Percentiles rank a stretch among this genome's conserved stretches.
phyloP scores from a whole-genome alignment of 176 grass and related monocot genomes.

The Aegilops sharonensis region DNA sequence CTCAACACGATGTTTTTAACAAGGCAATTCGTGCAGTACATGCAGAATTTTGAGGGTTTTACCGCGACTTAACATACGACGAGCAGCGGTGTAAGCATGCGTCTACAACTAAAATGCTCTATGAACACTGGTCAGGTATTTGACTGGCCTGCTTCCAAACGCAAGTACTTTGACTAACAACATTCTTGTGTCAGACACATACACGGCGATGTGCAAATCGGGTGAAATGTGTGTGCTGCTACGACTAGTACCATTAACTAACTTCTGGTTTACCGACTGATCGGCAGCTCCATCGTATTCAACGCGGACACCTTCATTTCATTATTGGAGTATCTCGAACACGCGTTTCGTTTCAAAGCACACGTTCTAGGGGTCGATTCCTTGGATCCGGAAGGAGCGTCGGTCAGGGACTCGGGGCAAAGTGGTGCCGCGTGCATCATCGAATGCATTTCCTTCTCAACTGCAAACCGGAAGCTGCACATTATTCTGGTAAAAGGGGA shows the following conservation, averaged over 20 bases:
- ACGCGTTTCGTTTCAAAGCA: background rate
- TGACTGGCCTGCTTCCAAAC: background rate
- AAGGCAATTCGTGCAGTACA: too few relatives aligned
- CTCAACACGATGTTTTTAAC: too few relatives aligned
- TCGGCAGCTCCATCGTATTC: background rate
- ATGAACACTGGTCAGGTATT: background rate
- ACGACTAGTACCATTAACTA: too few relatives aligned
- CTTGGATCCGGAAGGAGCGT: too few relatives aligned
- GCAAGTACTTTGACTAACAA: background rate
- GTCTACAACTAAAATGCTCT: background rate
- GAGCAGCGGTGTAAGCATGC: background rate
- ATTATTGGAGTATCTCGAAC: background rate
- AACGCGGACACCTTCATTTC: constrained; percentile 1
- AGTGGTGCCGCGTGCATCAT: background rate
- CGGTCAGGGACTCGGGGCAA: background rate
- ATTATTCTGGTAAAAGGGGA: background rate
- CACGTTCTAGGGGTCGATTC: background rate
- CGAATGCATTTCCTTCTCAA: background rate
- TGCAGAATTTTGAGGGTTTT: too few relatives aligned
- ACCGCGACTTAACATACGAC: too few relatives aligned
- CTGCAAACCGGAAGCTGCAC: background rate
- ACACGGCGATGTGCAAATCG: background rate
- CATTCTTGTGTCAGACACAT: background rate
- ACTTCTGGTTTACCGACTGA: background rate
- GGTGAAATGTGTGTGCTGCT: background rate